phyloP scores from a whole-genome alignment of 192 early-diverging fungal species.

The Coemansia aciculifera region DNA sequence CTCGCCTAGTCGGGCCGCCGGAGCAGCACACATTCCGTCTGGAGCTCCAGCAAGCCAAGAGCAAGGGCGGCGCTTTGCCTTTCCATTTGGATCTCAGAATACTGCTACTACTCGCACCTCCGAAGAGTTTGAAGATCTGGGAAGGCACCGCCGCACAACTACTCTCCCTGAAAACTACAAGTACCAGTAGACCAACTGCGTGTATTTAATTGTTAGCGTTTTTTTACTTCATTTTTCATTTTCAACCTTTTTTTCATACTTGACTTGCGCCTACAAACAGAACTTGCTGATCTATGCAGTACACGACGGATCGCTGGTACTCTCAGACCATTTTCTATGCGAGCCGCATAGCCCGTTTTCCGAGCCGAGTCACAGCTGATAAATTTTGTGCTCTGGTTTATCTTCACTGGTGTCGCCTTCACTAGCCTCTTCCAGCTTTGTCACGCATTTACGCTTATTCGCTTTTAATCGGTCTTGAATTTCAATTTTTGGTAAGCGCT shows the following conservation, averaged over 20 bases:
- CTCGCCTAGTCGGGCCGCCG: slow-evolving; percentile 18
- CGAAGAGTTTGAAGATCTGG: slow-evolving; percentile 44
- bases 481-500: neutral
- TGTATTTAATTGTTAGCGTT: slow-evolving; percentile 5
- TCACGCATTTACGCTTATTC: neutral
- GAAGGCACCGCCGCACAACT: slow-evolving; percentile 34
- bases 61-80: slow-evolving; percentile 1
- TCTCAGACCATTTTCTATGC: no score
- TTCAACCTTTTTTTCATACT: neutral
- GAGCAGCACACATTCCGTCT: slow-evolving; percentile 18
- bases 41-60: slow-evolving; percentile 18
- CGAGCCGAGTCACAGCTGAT: neutral
- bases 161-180: slow-evolving; percentile 33
- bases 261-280: no score
- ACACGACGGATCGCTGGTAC: no score
- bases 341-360: neutral
- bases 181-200: slow-evolving; percentile 11
- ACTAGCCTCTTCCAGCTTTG: neutral
- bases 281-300: no score
- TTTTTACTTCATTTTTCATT: neutral
- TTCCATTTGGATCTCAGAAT: slow-evolving; percentile 18
- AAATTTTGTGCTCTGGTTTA: neutral
- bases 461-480: neutral
- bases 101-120: slow-evolving; percentile 8
- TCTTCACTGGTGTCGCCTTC: neutral